Conservation (phyloP, 176 grass and related monocot species). For the Musa troglodytarum region DNA sequence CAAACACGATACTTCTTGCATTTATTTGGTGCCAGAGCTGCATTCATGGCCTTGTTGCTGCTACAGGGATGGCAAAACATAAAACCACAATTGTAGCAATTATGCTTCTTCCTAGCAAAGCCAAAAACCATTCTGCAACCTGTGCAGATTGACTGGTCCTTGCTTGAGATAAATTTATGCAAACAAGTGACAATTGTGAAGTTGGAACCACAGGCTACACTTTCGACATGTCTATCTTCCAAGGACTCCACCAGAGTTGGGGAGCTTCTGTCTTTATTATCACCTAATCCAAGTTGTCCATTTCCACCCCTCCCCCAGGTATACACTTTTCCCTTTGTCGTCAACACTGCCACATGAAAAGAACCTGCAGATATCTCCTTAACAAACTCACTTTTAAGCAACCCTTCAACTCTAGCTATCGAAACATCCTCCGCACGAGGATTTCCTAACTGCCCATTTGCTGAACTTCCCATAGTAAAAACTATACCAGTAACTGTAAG, state of each 20-base stretch:
- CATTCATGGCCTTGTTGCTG: constrained; percentile 50
- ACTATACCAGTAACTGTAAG: constrained; percentile 56
- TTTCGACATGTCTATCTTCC: constrained; percentile 71
- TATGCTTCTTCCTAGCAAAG: constrained; percentile 83
- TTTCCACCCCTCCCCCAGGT: constrained; percentile 80
- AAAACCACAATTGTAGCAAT: constrained; percentile 88
- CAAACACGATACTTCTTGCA: constrained; percentile 69
- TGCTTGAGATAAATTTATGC: constrained; percentile 71
- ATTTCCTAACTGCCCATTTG: constrained; percentile 73
- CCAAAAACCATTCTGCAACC: constrained; percentile 69
- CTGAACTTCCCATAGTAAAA: constrained; percentile 63
- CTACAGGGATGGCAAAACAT: constrained; percentile 80
- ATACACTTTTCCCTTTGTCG: constrained; percentile 68
- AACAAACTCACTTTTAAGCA: constrained; percentile 71
- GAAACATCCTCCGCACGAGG: constrained; percentile 43
- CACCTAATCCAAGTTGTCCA: constrained; percentile 90
- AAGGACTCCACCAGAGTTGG: constrained; percentile 64
- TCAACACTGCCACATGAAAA: constrained; percentile 59
- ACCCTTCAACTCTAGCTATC: constrained; percentile 54
- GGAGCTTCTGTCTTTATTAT: constrained; percentile 46
- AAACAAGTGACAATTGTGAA: constrained; percentile 65
- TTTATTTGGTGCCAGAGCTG: constrained; percentile 60
- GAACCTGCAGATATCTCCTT: constrained; percentile 74
- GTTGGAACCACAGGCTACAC: constrained; percentile 75
- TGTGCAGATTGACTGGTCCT: constrained; percentile 63